phyloP scores from a whole-genome alignment of 2,329 filamentous ascomycete genomes.

The Aspergillus sp. region DNA sequence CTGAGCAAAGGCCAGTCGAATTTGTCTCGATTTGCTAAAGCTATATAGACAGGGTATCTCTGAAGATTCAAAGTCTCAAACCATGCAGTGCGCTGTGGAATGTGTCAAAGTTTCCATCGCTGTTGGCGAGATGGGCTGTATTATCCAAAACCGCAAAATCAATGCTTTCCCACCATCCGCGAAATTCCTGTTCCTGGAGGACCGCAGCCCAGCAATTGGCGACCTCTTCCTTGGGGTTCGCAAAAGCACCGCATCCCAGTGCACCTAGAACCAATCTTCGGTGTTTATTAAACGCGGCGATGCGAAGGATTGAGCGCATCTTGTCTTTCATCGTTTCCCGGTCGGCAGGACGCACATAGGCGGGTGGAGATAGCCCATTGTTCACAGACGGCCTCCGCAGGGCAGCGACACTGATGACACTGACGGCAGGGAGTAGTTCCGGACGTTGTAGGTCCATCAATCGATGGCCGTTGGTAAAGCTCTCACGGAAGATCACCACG shows the following conservation, averaged over 20 bases:
- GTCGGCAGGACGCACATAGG: conserved; percentile 46
- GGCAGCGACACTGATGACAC: conserved; percentile 62
- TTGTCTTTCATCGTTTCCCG: conserved; percentile 60
- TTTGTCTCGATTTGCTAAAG: no score
- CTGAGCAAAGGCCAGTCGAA: no score
- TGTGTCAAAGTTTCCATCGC: conserved; percentile 31
- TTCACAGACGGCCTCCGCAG: conserved; percentile 43
- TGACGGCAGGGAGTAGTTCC: conserved; percentile 50
- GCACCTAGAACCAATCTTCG: conserved; percentile 65
- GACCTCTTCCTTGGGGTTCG: conserved; percentile 62
- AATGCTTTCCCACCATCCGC: conserved; percentile 63
- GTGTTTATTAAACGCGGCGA: conserved; percentile 58
- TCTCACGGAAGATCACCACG: conserved; percentile 59
- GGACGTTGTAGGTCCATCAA: conserved; percentile 44
- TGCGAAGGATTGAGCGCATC: conserved; percentile 60
- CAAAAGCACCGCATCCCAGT: conserved; percentile 67
- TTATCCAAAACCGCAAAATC: conserved; percentile 61
- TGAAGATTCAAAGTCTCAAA: conserved; percentile 23
- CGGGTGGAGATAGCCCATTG: conserved; percentile 7
- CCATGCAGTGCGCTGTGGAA: conserved; percentile 31
- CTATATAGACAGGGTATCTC: no score
- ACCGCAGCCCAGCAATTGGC: conserved; percentile 63
- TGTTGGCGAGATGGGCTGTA: conserved; percentile 10
- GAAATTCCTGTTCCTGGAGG: conserved; percentile 60
- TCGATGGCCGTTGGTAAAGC: conserved; percentile 46